phyloP scores from a whole-genome alignment of 2,329 filamentous ascomycete genomes.

The Hirsutella thompsonii region DNA sequence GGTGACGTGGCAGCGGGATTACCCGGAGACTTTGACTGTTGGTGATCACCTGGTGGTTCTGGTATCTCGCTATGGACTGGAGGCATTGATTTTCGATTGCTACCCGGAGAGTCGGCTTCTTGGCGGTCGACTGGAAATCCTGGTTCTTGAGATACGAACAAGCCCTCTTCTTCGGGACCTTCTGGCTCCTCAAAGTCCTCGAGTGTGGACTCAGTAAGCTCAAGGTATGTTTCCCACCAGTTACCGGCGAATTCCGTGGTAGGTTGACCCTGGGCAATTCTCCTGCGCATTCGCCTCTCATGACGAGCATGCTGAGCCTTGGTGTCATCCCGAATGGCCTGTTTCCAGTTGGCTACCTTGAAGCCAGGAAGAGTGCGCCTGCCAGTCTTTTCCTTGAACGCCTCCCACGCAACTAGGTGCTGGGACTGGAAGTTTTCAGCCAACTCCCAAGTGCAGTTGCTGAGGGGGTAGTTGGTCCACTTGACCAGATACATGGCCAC shows the following conservation, averaged over 20 bases:
- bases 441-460: conserved; percentile 38
- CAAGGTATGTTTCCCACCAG: conserved; percentile 2
- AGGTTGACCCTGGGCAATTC: conserved; percentile 22
- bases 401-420: conserved; percentile 29
- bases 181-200: conserved; percentile 3
- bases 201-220: background rate
- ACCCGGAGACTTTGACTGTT: no score
- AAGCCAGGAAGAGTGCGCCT: conserved; percentile 21
- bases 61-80: no score
- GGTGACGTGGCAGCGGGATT: no score
- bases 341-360: conserved; percentile 23
- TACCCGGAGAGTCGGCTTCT: no score
- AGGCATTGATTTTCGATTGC: no score
- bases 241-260: conserved; percentile 9
- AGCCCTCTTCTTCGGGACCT: no score
- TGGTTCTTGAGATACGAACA: no score
- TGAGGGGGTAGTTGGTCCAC: conserved; percentile 22
- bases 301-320: conserved; percentile 23
- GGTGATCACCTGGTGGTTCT: no score
- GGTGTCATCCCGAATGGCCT: conserved; percentile 15
- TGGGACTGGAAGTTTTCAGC: conserved; percentile 24
- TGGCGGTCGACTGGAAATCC: no score
- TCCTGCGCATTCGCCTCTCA: conserved; percentile 23
- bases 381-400: conserved; percentile 22
- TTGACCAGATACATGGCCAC: conserved; percentile 19